Base-by-base conservation (phyloP, 2,329 filamentous ascomycete genomes). In the Sclerotinia minor region DNA sequence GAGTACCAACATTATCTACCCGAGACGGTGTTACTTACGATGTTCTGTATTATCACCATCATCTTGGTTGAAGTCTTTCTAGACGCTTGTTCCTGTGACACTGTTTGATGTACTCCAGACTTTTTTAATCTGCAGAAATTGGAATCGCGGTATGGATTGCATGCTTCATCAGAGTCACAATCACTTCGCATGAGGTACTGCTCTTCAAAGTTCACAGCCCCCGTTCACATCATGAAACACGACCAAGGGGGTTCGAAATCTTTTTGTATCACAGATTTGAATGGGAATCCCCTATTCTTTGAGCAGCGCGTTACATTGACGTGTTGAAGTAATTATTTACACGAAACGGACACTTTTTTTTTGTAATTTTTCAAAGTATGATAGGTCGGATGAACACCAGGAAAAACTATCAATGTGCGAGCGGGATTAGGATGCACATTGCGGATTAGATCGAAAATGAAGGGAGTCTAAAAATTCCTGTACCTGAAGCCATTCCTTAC, bases 111-210 rank as follows among this genome's bases (percentile, higher is more conserved):
- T 61, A 67, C 64, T 67, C 64, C 64, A 67, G 64, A 61, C 44
- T 52, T 57, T 57, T 58, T 21, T 38, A 35, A 67, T 50, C 64
- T 67, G 64, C 64, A 67, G 49, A 61, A 44, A 35, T 21, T 67
- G 32, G 45, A 67, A 67, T 67, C 55, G 55, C 50, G 64, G 64
- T 67, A 57, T 67, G 55, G 64, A 44, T 67, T 61, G 64, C 64
- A 67, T 67, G 64, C 64, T 61, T 61, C 55, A 67, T 67, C 64
- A 67, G 35, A 61, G 35, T 41, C 49, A 49, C 35, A 61, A 44
- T 41, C 49, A 49, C 35, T 61, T 49, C 55, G 52, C 58, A 53
- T 45, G n/a, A 57, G 38, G 44, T 35, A 55, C 63, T 55, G 11
- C 26, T 60, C 44, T 17, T 24, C 29, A 57, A 38, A 41, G 49